These are phyloP conservation scores for Entomortierella chlamydospora DNA, from an alignment of 192 early-diverging fungal species.

Conservation along the genomic window DNA sequence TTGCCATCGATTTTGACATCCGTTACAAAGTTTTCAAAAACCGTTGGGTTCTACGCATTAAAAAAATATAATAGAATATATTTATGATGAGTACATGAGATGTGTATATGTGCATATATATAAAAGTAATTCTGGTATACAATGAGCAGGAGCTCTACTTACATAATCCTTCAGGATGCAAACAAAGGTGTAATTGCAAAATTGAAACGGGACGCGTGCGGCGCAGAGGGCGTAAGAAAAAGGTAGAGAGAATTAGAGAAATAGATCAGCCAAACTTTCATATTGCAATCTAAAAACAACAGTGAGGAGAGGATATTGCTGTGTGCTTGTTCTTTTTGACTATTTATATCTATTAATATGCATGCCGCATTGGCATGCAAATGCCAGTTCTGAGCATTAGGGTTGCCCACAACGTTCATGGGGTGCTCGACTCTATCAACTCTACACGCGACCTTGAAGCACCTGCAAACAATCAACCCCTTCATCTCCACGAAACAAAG, in stretches of 20 bases:
- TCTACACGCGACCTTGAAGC: too few relatives aligned
- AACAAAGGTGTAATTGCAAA: not conserved
- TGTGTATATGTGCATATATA: not conserved
- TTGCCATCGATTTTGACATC: slow-evolving; percentile 90
- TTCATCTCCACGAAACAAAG: too few relatives aligned
- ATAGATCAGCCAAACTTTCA: not conserved
- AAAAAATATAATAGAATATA: not conserved
- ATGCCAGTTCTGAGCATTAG: too few relatives aligned
- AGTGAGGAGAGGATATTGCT: not conserved
- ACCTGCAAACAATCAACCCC: too few relatives aligned
- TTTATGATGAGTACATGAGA: not conserved
- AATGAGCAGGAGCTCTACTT: slow-evolving; percentile 7
- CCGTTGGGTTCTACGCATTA: slow-evolving; percentile 83
- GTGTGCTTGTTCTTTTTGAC: not conserved
- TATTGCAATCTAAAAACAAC: not conserved
- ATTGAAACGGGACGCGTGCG: too few relatives aligned
- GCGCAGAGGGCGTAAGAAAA: not conserved
- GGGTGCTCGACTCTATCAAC: too few relatives aligned
- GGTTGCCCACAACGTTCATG: too few relatives aligned
- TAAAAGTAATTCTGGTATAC: not conserved
- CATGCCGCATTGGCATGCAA: too few relatives aligned
- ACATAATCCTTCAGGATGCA: slow-evolving; percentile 41
- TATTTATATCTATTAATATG: not conserved
- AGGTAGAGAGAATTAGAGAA: not conserved
- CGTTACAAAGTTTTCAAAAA: slow-evolving; percentile 95